A percentile compares a stretch with the other conserved stretches of the same genome.
Evolutionary conservation across 306 rosid species (phyloP).

Genomic region (Acacia crassicarpa): DNA sequence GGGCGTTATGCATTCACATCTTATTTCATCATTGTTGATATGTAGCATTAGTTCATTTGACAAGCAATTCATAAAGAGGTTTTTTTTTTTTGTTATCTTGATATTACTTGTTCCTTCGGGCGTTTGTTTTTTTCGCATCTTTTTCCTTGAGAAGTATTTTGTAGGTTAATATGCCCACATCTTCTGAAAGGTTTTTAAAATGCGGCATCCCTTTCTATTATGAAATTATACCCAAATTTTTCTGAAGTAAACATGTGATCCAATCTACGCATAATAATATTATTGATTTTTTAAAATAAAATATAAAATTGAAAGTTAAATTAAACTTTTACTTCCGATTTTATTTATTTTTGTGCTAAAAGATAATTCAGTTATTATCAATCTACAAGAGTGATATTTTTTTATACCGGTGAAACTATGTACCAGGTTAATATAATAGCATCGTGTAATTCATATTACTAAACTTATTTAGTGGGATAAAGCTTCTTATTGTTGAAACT

Average conservation of each 20-base stretch:
- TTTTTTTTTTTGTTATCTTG: slow-evolving; percentile 17
- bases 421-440: no score
- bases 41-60: slow-evolving; percentile 41
- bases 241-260: not conserved
- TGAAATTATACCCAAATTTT: not conserved
- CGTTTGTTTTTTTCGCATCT: not conserved
- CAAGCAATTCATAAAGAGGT: slow-evolving; percentile 24
- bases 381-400: not conserved
- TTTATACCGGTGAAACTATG: no score
- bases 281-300: not conserved
- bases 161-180: not conserved
- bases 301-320: not conserved
- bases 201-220: not conserved
- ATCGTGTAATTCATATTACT: no score
- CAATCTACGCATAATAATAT: not conserved
- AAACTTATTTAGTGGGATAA: no score
- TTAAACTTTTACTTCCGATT: not conserved
- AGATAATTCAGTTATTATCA: not conserved
- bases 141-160: not conserved
- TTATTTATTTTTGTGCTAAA: not conserved
- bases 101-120: not conserved
- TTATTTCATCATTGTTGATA: slow-evolving; percentile 68
- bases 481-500: no score
- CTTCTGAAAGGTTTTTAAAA: not conserved
- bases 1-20: slow-evolving; percentile 74